Evolutionary conservation across 2,329 filamentous ascomycete genomes (phyloP), one percentile per base, ranked within the genome.

Genomic region (Fusarium zealandicum): DNA sequence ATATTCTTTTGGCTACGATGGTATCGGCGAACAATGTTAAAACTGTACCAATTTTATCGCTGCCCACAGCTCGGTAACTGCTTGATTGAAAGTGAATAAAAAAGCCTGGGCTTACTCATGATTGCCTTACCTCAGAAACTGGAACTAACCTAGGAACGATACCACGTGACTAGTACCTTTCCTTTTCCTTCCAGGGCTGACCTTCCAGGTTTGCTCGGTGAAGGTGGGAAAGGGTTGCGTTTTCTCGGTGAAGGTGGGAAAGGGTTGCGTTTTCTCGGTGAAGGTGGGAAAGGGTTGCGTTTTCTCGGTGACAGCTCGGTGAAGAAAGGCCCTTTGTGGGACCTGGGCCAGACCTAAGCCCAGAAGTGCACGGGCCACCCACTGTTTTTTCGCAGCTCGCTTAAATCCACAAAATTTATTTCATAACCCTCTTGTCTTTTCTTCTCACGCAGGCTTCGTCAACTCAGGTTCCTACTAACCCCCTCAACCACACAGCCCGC

Each of bases 361-460:
- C 13, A 18, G n/a, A 0, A 1, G n/a, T 14, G 68, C 68, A 70
- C 66, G 61, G 61, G 17, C 64, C 65, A 66, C 44, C n/a, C 57
- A 58, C 59, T 44, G 40, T 43, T 64, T 65, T 64, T 55, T 60
- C 62, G 67, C 38, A 16, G 44, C 64, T 74, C 70, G 72, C 72
- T 74, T 74, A 75, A 73, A 72, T 72, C 73, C 72, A 63, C 72
- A 75, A 70, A 73, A 67, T 67, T 68, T 64, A 68, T 68, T 68
- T 61, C 65, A 53, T 67, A 64, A 57, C 59, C 54, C 67, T 65
- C 69, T 71, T 67, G 63, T 69, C 70, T 69, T 66, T 69, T 64
- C 48, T 57, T 57, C 37, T 44, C 57, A 64, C 59, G 66, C 66
- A 70, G 71, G 68, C 69, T 69, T 68, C 61, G 68, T 69, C 69